Evolutionary conservation across 495 filamentous ascomycete species (phyloP), one percentile per base, ranked within the genome.

Genomic region (Penicillium steckii): DNA sequence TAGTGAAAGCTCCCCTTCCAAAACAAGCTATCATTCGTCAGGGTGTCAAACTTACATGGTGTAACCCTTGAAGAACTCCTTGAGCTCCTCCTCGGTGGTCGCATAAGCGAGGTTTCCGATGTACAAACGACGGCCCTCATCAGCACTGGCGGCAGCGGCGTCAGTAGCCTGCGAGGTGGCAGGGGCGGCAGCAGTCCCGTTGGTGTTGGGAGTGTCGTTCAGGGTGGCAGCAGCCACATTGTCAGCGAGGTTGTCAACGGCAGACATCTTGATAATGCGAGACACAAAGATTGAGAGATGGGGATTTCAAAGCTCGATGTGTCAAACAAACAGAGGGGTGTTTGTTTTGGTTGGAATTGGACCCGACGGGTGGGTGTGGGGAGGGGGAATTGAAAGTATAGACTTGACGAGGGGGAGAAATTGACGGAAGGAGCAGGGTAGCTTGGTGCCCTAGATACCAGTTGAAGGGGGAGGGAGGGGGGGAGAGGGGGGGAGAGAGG

Each of bases 31-130:
- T n/a, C n/a, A n/a, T n/a, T n/a, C n/a, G n/a, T n/a, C n/a, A n/a
- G n/a, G n/a, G n/a, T n/a, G n/a, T n/a, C n/a, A n/a, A 56, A 89
- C 94, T 85, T 85, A 99, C 95, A 99, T 87, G 76, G 90, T 86
- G 85, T 92, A 97, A 74, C 82, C 86, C 78, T 89, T 88, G 85
- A 99, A 99, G 83, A 99, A 99, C 50, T 91, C 90, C 79, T 92
- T 96, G 80, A 99, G 89, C 83, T 96, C 90, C 84, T 89, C 94
- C 89, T 97, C 94, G 68, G 91, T 95, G 81, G 94, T 97, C 84
- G 94, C 91, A 73, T 98, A 97, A 50, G 94, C 94, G 83, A 98
- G 90, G 80, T 98, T 98, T 74, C 94, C 94, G 80, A 97, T 97
- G 78, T 98, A 98, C 57, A 98, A 84, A 78, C 94, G 90, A 81